phyloP scores from a whole-genome alignment of 164 flowering plant genomes.

The Chimonanthus salicifolius region DNA sequence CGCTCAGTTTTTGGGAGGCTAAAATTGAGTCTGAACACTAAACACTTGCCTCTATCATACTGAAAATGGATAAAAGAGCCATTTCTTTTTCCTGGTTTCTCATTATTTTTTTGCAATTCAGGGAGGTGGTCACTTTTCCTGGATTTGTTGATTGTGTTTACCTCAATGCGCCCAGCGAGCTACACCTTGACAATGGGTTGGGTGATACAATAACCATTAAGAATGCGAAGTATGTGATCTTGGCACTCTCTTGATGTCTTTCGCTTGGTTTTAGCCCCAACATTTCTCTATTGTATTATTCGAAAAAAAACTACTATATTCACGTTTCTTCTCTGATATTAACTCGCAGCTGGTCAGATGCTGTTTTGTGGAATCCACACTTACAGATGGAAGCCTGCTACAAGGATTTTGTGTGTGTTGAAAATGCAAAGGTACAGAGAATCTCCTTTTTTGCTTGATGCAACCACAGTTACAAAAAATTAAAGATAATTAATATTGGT shows the following conservation, averaged over 20 bases:
- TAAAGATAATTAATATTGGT: neutral
- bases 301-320: neutral
- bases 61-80: neutral
- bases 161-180: conserved; percentile 63
- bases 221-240: conserved; percentile 55
- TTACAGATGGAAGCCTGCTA: conserved; percentile 82
- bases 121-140: conserved; percentile 78
- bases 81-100: neutral
- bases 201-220: conserved; percentile 57
- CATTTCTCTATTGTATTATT: neutral
- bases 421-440: conserved; percentile 76
- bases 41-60: neutral
- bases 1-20: no score
- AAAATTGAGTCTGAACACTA: neutral
- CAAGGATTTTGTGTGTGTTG: conserved; percentile 90
- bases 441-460: neutral
- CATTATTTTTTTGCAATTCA: conserved; percentile 17
- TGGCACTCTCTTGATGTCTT: neutral
- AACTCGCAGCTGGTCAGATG: conserved; percentile 78
- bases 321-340: neutral
- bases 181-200: conserved; percentile 73
- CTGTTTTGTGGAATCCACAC: conserved; percentile 92
- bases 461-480: neutral
- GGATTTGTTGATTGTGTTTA: conserved; percentile 94
- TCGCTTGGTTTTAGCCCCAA: neutral